These are phyloP conservation scores for Amyloporia xantha DNA, from an alignment of 768 basidiomycete genomes.

Conservation along the genomic window DNA sequence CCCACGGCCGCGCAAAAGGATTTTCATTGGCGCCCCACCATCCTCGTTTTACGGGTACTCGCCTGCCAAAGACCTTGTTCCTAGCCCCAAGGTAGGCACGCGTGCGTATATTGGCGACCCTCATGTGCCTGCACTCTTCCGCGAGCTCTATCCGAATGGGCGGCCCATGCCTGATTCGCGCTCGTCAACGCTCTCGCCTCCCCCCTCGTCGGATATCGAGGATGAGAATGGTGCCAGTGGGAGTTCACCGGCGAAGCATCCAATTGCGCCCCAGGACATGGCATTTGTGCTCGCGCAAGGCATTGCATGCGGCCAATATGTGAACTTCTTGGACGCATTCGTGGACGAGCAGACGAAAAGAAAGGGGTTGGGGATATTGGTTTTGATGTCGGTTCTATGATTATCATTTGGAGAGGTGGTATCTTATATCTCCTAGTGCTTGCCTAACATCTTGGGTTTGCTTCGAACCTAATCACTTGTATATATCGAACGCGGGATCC, in stretches of 20 bases:
- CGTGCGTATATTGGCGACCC: too few relatives aligned
- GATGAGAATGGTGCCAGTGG: too few relatives aligned
- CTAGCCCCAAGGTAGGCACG: not conserved
- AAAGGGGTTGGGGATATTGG: not conserved
- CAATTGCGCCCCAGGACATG: not conserved
- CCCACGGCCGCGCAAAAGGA: not conserved
- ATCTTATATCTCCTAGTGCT: not conserved
- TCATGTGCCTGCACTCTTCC: too few relatives aligned
- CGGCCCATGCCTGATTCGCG: not conserved
- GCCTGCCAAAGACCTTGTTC: not conserved
- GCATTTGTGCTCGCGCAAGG: not conserved
- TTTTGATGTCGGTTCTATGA: not conserved
- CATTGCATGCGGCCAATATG: not conserved
- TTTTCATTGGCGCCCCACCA: not conserved
- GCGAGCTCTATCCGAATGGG: too few relatives aligned
- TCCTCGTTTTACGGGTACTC: not conserved
- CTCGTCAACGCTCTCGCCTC: not conserved
- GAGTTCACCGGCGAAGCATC: not conserved
- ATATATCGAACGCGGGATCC: not conserved
- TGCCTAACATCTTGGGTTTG: not conserved
- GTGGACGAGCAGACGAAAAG: not conserved
- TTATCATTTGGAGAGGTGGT: not conserved
- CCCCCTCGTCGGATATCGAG: not conserved
- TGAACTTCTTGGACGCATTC: not conserved
- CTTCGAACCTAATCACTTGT: not conserved